Base-by-base conservation (phyloP, 2,329 filamentous ascomycete genomes). In the Stemphylium lycopersici region DNA sequence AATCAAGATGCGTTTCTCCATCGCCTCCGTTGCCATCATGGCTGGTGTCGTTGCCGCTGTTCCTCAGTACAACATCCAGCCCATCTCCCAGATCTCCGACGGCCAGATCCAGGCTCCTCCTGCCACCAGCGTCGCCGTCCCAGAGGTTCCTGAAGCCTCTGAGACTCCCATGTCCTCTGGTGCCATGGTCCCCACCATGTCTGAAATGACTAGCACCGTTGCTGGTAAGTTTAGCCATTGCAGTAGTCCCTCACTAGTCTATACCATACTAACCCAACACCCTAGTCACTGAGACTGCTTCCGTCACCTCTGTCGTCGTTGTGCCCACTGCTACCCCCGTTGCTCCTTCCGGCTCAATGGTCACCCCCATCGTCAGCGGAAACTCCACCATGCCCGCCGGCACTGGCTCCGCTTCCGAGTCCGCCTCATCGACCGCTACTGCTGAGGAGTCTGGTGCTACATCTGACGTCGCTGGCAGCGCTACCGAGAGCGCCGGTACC, bases 21-120 rank as follows among this genome's bases (percentile, higher is more conserved):
- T 62, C 47, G 40, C 61, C 62, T 61, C 62, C 42, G 48, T 73
- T 50, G 59, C 67, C 61, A 55, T 64, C 61, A 37, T 71, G 57
- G 69, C 68, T 48, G 67, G 65, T 52, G 55, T 63, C 55, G 70
- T 61, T 51, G 66, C 65, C 54, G 71, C 69, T 44, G 57, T 62
- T 39, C 65, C 69, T 31, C 68, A 71, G 67, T 55, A 58, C 55
- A 18, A 31, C 42, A 45, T 62, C 43, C 58, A 68, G 52, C 65
- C 70, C 56, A 74, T 75, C 67, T 65, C 69, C 48, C 72, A 75
- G 68, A 75, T 75, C 62, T 61, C 59, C 51, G 72, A 75, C 52
- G 72, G 72, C 41, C 72, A 75, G 69, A 71, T 74, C 59, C 72
- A 75, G 65, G 72, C 61, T 59, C 58, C 67, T 54, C 59, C 64